phyloP scores from a whole-genome alignment of 345 rosid species.

The Pistacia vera region DNA sequence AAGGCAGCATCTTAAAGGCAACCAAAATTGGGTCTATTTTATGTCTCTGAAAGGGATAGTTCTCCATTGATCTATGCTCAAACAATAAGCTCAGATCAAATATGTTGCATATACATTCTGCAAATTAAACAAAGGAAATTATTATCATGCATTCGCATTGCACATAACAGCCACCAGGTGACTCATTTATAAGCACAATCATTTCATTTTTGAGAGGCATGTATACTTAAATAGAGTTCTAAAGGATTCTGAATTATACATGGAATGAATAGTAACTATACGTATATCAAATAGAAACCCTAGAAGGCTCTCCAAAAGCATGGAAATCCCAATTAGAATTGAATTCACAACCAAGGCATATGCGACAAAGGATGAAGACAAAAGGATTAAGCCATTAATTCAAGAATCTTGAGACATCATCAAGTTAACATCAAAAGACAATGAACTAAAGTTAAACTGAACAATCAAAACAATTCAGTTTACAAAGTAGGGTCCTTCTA shows the following conservation, averaged over 20 bases:
- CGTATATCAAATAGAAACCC: background rate
- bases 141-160: background rate
- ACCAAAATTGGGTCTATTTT: background rate
- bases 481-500: too few relatives aligned
- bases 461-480: slow-evolving; percentile 6
- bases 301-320: background rate
- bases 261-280: background rate
- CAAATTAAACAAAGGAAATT: background rate
- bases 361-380: background rate
- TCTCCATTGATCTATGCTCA: background rate
- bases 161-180: background rate
- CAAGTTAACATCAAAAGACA: background rate
- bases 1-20: background rate
- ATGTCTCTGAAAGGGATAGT: background rate
- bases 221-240: background rate
- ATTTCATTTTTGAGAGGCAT: background rate
- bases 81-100: background rate
- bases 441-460: background rate
- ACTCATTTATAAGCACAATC: background rate
- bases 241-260: background rate
- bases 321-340: background rate
- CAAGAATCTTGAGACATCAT: background rate
- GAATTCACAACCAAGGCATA: background rate
- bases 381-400: background rate
- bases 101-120: background rate